Evolutionary conservation across 208 protist genomes (phyloP), one percentile per base, ranked within the genome.

Genomic region (Acanthamoeba culbertsoni): DNA sequence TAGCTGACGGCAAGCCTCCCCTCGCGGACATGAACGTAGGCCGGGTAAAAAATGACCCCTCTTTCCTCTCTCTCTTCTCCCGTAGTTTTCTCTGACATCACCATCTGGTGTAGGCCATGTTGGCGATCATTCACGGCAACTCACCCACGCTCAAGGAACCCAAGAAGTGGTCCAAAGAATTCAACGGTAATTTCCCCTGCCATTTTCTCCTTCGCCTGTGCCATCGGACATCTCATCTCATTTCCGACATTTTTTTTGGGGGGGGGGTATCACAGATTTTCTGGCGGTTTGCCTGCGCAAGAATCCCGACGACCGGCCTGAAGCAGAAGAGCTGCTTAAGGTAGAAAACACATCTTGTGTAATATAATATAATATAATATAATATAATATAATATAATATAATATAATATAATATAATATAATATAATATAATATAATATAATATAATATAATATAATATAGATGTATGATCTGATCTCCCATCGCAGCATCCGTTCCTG

Each of bases 1-100:
- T 92, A 77, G 86, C 86, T 79, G 86, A 92, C 28, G 86, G 86
- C 86, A 92, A 92, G 18, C 86, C 86, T 79, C 86, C 86, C 46
- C 63, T 77, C n/a, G 37, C 59, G 28, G 86, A 92, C 37, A 92
- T 77, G 86, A 92, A 92, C 45, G 86, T 92, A 35, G 53, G 86
- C 28, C 53, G 86, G 86, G 86, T 92, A 77, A n/a, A n/a, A n/a
- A n/a, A n/a, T 23, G 16, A 62, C 53, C 53, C 23, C 53, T 23
- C 23, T 23, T 62, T 62, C 53, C 53, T 62, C 23, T 23, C 23
- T 16, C 23, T 62, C 23, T 62, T 62, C n/a, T n/a, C n/a, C n/a
- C n/a, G n/a, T n/a, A n/a, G n/a, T n/a, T n/a, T n/a, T n/a, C n/a
- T n/a, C n/a, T n/a, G n/a, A n/a, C n/a, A n/a, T n/a, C n/a, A n/a